A percentile compares a stretch with the other conserved stretches of the same genome.
phyloP scores from a whole-genome alignment of 148 eudicot species.

The Tetragonia tetragonoides region DNA sequence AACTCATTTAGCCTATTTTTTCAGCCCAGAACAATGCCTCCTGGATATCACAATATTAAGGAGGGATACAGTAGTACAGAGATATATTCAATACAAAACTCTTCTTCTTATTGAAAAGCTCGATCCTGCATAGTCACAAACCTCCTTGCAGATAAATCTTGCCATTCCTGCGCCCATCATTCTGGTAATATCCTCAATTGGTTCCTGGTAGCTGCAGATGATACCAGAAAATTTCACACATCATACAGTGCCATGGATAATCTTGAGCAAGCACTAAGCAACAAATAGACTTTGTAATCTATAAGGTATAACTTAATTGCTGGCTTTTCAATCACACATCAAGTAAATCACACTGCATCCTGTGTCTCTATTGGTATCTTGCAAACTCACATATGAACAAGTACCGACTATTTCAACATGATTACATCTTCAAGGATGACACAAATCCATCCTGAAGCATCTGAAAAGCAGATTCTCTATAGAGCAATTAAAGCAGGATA shows the following conservation, averaged over 20 bases:
- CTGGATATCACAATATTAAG: neutral
- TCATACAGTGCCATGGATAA: neutral
- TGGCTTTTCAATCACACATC: too few species aligned
- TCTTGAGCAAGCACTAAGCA: neutral
- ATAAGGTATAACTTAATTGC: too few species aligned
- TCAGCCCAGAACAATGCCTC: neutral
- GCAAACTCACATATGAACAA: too few species aligned
- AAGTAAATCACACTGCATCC: too few species aligned
- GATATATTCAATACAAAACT: neutral
- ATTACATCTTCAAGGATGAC: too few species aligned
- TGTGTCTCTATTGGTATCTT: too few species aligned
- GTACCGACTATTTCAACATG: too few species aligned
- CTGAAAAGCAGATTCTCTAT: too few species aligned
- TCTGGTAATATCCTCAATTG: slow-evolving; percentile 81
- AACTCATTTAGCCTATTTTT: neutral
- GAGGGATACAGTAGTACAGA: neutral
- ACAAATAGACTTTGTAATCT: too few species aligned
- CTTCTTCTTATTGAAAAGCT: neutral
- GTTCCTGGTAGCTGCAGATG: slow-evolving; percentile 68
- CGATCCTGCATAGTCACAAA: slow-evolving; percentile 23
- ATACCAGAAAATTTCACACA: slow-evolving; percentile 10
- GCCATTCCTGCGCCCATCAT: slow-evolving; percentile 98
- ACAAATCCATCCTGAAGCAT: too few species aligned
- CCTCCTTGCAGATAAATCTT: slow-evolving; percentile 90
- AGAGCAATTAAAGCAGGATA: too few species aligned